Base-by-base conservation (phyloP, 2,329 filamentous ascomycete genomes). In the Zymoseptoria brevis region DNA sequence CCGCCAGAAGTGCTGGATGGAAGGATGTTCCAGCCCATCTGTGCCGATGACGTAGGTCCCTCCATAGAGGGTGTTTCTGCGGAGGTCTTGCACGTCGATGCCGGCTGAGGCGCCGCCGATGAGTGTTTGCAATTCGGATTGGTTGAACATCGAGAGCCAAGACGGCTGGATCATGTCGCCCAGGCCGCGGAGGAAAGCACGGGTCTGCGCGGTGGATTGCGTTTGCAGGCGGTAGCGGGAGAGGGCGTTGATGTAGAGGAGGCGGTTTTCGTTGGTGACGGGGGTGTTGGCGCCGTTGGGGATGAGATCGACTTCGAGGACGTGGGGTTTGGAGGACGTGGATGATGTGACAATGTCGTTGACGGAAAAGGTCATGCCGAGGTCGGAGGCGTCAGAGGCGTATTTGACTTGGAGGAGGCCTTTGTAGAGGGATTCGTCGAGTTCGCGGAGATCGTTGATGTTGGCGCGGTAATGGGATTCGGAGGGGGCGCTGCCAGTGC, bases 131-230 rank as follows among this genome's bases (percentile, higher is more conserved):
- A 99, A 82, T 73, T 99, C 94, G 2, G 85, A 85, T 73, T 96
- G 93, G 74, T 99, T 99, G 79, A 99, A 99, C 94, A 99, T 97
- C 68, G 88, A 91, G 4, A 99, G 82, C 94, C 94, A 99, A 3
- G 85, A 84, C 0, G 93, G 92, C 60, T 92, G 87, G 64, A 99
- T 94, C 70, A 99, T 96, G 64, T 87, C 81, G 21, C 88, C 85
- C 1, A 99, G 83, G 0, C 94, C 94, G 58, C 85, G 85, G 7
- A 99, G 81, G 73, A 99, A 99, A 1, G 91, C 90, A 21, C 85
- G 82, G 0, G 92, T 96, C 70, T 96, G 91, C n/a, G 80, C 76
- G 54, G 83, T 82, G 1, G 90, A 89, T 70, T 97, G 94, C 1
- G 83, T 80, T 57, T 91, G 86, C 0, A 99, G 84, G 9, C 92